A percentile compares a stretch with the other conserved stretches of the same genome.
Conservation (phyloP, 2,329 filamentous ascomycete genomes). For the Talaromyces albobiverticillius region DNA sequence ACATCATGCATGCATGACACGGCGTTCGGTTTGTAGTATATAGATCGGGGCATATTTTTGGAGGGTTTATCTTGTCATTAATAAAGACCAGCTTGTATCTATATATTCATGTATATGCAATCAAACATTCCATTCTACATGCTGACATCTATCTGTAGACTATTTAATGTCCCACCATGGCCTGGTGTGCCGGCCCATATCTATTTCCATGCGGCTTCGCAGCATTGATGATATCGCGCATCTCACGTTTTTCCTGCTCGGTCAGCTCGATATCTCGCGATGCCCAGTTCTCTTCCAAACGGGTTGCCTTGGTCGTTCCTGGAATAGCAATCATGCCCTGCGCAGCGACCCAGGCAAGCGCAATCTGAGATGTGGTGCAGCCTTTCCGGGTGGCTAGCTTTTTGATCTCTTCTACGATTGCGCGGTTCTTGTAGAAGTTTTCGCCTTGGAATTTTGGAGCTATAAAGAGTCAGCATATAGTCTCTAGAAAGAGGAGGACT, state of each 20-base stretch:
- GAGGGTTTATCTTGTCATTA: no score
- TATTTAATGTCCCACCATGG: slow-evolving; percentile 4
- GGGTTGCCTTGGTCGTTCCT: slow-evolving; percentile 41
- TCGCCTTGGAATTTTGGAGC: slow-evolving; percentile 40
- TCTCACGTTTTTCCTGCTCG: slow-evolving; percentile 37
- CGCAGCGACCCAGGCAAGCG: slow-evolving; percentile 41
- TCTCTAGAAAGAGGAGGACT: no score
- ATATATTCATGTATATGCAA: no score
- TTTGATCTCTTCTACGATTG: slow-evolving; percentile 43
- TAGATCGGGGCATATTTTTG: no score
- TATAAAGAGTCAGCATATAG: no score
- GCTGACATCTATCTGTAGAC: no score
- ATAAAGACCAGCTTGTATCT: no score
- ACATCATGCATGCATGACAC: background rate
- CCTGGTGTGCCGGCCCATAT: slow-evolving; percentile 20
- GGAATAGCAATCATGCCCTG: slow-evolving; percentile 47
- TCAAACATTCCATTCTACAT: no score
- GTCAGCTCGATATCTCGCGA: slow-evolving; percentile 36
- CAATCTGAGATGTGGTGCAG: slow-evolving; percentile 34
- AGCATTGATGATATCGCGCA: slow-evolving; percentile 38
- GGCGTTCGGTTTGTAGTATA: background rate
- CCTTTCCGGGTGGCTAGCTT: slow-evolving; percentile 36
- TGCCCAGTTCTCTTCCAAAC: slow-evolving; percentile 42
- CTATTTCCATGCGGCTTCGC: slow-evolving; percentile 38
- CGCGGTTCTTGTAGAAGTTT: slow-evolving; percentile 45